Evolutionary conservation across 73 alveolate genomes (phyloP).

Genomic region (Paramecium octaurelia): DNA sequence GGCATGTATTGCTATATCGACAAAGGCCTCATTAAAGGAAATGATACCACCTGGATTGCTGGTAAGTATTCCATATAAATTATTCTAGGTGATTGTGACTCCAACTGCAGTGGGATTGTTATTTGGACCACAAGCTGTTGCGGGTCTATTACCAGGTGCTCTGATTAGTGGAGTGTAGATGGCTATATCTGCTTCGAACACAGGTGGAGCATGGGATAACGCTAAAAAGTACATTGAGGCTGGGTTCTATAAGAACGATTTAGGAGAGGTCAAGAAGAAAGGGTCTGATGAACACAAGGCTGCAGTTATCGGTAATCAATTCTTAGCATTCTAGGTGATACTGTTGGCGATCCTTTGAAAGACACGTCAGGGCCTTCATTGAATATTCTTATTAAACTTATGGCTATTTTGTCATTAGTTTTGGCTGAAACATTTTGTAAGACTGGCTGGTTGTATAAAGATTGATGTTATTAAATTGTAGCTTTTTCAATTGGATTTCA

Average conservation of each 20-base stretch:
- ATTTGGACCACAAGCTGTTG: slow-evolving; percentile 84
- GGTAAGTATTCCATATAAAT: slow-evolving; percentile 16
- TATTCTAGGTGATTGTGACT: slow-evolving; percentile 60
- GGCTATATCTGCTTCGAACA: slow-evolving; percentile 79
- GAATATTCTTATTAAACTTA: slow-evolving; percentile 86
- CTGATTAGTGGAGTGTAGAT: slow-evolving; percentile 86
- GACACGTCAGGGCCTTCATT: slow-evolving; percentile 91
- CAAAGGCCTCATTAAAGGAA: slow-evolving; percentile 76
- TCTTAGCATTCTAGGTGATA: slow-evolving; percentile 74
- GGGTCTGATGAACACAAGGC: slow-evolving; percentile 80
- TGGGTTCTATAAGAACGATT: slow-evolving; percentile 52
- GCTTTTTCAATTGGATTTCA: neutral
- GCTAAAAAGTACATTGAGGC: slow-evolving; percentile 86
- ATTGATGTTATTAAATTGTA: neutral
- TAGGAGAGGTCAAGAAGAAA: slow-evolving; percentile 62
- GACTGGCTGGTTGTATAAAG: slow-evolving; percentile 9
- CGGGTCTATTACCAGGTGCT: slow-evolving; percentile 88
- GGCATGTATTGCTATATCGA: slow-evolving; percentile 83
- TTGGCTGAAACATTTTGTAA: slow-evolving; percentile 58
- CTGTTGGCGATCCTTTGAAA: slow-evolving; percentile 94
- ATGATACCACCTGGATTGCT: slow-evolving; percentile 87
- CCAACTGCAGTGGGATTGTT: slow-evolving; percentile 83
- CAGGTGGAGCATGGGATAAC: slow-evolving; percentile 89
- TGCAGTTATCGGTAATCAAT: slow-evolving; percentile 60
- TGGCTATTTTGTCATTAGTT: slow-evolving; percentile 80